Evolutionary conservation across 2,329 filamentous ascomycete genomes (phyloP).

Genomic region (Sclerotinia subarctica): DNA sequence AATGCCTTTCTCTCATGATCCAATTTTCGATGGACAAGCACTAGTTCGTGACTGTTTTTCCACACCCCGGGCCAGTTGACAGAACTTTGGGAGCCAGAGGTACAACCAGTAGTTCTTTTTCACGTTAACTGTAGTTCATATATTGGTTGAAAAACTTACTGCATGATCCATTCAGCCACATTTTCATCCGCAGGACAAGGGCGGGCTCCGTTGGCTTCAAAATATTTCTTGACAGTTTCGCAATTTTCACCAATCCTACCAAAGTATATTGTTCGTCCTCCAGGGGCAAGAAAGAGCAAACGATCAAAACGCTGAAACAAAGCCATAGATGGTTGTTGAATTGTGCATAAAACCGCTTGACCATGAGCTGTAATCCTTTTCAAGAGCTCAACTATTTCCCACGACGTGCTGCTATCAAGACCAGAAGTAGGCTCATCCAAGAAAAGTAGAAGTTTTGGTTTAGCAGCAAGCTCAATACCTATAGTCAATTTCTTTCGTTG

Average conservation of each 20-base stretch:
- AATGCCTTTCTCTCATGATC: slow-evolving; percentile 45
- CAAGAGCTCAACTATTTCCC: slow-evolving; percentile 82
- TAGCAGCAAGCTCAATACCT: slow-evolving; percentile 68
- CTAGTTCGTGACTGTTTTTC: slow-evolving; percentile 50
- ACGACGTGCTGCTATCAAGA: slow-evolving; percentile 87
- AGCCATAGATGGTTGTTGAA: slow-evolving; percentile 91
- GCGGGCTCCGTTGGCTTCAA: slow-evolving; percentile 66
- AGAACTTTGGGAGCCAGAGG: slow-evolving; percentile 57
- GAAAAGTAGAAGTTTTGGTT: slow-evolving; percentile 65
- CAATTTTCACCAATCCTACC: slow-evolving; percentile 73
- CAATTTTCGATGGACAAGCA: slow-evolving; percentile 45
- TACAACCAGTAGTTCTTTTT: slow-evolving; percentile 48
- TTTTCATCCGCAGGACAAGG: slow-evolving; percentile 67
- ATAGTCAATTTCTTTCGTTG: slow-evolving; percentile 70
- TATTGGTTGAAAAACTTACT: slow-evolving; percentile 29
- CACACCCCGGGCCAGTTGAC: slow-evolving; percentile 63
- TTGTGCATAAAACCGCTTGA: slow-evolving; percentile 89
- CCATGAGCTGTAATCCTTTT: slow-evolving; percentile 86
- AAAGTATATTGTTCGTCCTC: slow-evolving; percentile 77
- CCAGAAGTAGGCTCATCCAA: slow-evolving; percentile 84
- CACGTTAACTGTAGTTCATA: neutral
- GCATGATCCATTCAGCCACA: slow-evolving; percentile 77
- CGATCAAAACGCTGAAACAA: slow-evolving; percentile 87
- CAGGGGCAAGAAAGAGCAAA: slow-evolving; percentile 71
- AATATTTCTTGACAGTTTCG: slow-evolving; percentile 65